Conservation (phyloP, 805 yeast species). For the Wickerhamomyces queroliae region DNA sequence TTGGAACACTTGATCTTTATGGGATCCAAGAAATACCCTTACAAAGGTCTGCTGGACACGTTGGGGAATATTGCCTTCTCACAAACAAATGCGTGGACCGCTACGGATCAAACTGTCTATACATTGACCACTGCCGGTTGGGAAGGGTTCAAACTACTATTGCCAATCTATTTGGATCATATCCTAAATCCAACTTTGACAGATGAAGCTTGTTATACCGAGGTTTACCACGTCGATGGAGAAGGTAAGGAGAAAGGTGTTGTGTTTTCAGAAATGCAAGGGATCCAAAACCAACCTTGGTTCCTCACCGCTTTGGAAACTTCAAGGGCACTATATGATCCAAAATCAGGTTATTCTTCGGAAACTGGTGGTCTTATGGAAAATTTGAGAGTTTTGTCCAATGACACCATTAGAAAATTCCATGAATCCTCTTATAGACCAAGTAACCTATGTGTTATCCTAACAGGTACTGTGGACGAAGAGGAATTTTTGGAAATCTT, state of each 20-base stretch:
- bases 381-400: constrained; percentile 67
- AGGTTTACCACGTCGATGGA: constrained; percentile 93
- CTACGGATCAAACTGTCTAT: constrained; percentile 91
- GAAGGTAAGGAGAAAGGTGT: constrained; percentile 91
- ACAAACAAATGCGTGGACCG: constrained; percentile 95
- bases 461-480: constrained; percentile 84
- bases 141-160: constrained; percentile 80
- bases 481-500: constrained; percentile 58
- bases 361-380: constrained; percentile 91
- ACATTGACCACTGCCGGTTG: constrained; percentile 92
- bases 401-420: constrained; percentile 69
- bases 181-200: constrained; percentile 78
- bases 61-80: constrained; percentile 82
- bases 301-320: constrained; percentile 55
- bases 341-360: constrained; percentile 75
- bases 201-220: constrained; percentile 87
- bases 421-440: constrained; percentile 73
- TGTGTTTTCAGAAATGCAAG: constrained; percentile 96
- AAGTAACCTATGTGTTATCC: constrained; percentile 74
- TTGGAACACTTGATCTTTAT: constrained; percentile 89
- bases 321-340: constrained; percentile 49
- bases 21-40: constrained; percentile 89
- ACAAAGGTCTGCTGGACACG: constrained; percentile 84
- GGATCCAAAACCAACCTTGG: constrained; percentile 74
- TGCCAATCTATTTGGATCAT: constrained; percentile 91